phyloP scores from a whole-genome alignment of 352 stramenopile species.

The Globisporangium polare region DNA sequence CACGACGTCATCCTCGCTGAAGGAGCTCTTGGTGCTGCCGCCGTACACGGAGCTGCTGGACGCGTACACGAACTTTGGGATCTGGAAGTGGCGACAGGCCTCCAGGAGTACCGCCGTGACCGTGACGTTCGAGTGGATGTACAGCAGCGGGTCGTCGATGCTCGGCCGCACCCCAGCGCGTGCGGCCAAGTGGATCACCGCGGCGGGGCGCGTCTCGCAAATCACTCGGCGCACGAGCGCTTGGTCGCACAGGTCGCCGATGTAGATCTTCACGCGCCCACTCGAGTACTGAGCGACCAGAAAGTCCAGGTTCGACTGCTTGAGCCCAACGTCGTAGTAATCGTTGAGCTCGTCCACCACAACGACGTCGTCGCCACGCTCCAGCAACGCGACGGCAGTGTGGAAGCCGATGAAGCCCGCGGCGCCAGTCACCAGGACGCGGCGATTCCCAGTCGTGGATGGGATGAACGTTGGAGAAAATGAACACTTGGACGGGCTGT shows the following conservation, averaged over 20 bases:
- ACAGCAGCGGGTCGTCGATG: constrained; percentile 97
- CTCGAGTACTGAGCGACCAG: constrained; percentile 54
- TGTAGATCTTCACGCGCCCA: constrained; percentile 70
- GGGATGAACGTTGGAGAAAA: constrained; percentile 14
- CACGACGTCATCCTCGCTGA: constrained; percentile 88
- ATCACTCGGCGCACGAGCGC: constrained; percentile 89
- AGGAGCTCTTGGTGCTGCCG: constrained; percentile 88
- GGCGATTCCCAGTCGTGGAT: constrained; percentile 20
- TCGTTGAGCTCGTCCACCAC: constrained; percentile 99
- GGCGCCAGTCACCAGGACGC: constrained; percentile 89
- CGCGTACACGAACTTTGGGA: constrained; percentile 96
- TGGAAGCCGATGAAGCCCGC: constrained; percentile 97
- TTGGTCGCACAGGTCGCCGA: constrained; percentile 94
- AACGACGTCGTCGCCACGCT: constrained; percentile 90
- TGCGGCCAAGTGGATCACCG: constrained; percentile 95
- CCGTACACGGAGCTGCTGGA: constrained; percentile 95
- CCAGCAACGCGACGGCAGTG: constrained; percentile 87
- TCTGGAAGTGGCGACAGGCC: constrained; percentile 82
- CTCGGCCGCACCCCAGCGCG: constrained; percentile 95
- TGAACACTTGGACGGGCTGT: not conserved
- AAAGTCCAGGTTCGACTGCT: constrained; percentile 92
- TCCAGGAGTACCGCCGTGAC: constrained; percentile 94
- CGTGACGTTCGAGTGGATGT: constrained; percentile 97
- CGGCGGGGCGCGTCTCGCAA: constrained; percentile 71
- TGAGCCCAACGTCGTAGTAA: constrained; percentile 98